Evolutionary conservation across 129 eudicot species (phyloP), one percentile per base, ranked within the genome.

Genomic region (Pulicaria dysenterica): DNA sequence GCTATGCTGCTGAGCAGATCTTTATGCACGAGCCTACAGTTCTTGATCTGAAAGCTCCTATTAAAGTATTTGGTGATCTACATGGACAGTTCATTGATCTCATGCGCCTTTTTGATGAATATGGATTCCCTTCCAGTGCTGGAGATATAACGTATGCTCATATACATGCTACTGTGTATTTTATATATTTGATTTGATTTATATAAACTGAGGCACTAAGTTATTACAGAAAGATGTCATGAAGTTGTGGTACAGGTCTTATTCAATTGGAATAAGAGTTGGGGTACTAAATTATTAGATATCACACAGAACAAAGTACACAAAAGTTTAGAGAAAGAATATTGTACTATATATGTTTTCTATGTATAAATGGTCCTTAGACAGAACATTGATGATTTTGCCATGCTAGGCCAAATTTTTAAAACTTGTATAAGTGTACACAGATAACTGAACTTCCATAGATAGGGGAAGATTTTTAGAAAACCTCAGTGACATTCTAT

Each of bases 51-150:
- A 88, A 88, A 78, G 99, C 89, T 75, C 99, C 99, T 40, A 71
- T 91, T 72, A 94, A 94, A 81, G 89, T 94, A 60, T 94, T 94
- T 76, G 99, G 99, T 81, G 99, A 94, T 84, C 93, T 94, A 43
- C 99, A 94, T 81, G 99, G 99, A 57, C 99, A 94, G 80, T 94
- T 94, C 80, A 96, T 89, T 72, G 99, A 94, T 64, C 74, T 94
- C 12, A 94, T 94, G 99, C 93, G 99, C 51, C 74, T 90, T 12
- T 94, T 94, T 81, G 96, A 94, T 81, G 99, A 94, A 86, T 94
- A 94, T 80, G 99, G 99, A 57, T 90, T 85, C 72, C 99, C 99
- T 84, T 94, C 97, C 8, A 72, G 96, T 40, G 97, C 93, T 14
- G 96, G 99, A 77, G 99, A 94, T 83, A 86, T 94, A 13, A 90